A percentile compares a stretch with the other conserved stretches of the same genome.
These are phyloP conservation scores for Cyclotella distinguenda DNA, from an alignment of 108 stramenopile species.

Conservation along the genomic window DNA sequence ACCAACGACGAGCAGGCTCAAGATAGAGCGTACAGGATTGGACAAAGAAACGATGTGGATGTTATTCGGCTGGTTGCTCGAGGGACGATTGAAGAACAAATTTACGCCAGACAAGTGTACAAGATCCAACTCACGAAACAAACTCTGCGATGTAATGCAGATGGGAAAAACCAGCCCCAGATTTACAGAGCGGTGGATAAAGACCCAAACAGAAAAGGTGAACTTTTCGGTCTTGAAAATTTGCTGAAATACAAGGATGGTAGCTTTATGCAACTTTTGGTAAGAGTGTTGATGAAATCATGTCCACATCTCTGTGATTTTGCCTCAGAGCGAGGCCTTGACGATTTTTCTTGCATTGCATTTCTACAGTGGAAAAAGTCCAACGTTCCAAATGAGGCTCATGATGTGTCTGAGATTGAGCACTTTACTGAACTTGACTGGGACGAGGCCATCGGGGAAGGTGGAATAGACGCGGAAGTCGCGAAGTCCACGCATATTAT, in stretches of 20 bases:
- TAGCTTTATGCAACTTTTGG: constrained; percentile 71
- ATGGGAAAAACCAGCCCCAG: constrained; percentile 49
- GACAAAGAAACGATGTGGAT: constrained; percentile 83
- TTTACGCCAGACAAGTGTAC: constrained; percentile 92
- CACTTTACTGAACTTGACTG: constrained; percentile 32
- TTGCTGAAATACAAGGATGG: constrained; percentile 80
- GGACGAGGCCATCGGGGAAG: constrained; percentile 26
- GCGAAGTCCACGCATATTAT: constrained; percentile 11
- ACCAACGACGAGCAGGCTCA: constrained; percentile 78
- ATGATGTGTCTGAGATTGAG: constrained; percentile 27
- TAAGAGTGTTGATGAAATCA: constrained; percentile 16
- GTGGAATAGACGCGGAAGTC: constrained; percentile 16
- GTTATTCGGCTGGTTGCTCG: constrained; percentile 80
- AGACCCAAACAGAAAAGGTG: constrained; percentile 71
- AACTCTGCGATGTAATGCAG: constrained; percentile 53
- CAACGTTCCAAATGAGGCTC: constrained; percentile 42
- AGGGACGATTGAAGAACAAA: constrained; percentile 94
- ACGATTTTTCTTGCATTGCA: background rate
- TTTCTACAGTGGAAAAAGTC: constrained; percentile 31
- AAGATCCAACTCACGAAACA: constrained; percentile 89
- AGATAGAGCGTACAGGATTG: constrained; percentile 81
- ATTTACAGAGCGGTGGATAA: constrained; percentile 69
- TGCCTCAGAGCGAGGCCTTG: background rate
- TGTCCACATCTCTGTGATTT: background rate
- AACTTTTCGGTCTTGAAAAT: constrained; percentile 86